These are phyloP conservation scores for Ustilago xerochloae DNA, from an alignment of 1,284 basidiomycete genomes.

Conservation along the genomic window DNA sequence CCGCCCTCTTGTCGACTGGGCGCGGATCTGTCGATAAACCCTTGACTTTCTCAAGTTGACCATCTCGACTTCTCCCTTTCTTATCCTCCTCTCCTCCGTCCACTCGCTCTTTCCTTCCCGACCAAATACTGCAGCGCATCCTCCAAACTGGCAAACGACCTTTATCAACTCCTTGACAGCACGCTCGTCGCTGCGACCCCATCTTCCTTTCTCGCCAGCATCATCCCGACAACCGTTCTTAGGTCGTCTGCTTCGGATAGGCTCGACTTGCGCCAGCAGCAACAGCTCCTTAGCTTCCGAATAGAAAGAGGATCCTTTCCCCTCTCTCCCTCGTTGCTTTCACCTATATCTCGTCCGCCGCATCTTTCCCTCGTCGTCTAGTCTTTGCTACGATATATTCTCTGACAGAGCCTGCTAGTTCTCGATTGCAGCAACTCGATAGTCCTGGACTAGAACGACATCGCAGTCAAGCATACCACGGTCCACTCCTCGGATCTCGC, in stretches of 20 bases:
- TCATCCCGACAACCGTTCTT: not conserved
- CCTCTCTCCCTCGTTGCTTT: conserved; percentile 2
- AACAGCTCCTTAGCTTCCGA: not conserved
- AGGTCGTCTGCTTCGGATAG: not conserved
- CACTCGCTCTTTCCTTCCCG: not conserved
- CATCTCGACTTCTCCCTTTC: not conserved
- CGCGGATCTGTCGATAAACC: conserved; percentile 2
- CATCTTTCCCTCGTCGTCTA: not conserved
- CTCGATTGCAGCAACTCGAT: not conserved
- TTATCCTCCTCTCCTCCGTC: not conserved
- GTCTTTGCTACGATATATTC: not conserved
- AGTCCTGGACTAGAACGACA: not conserved
- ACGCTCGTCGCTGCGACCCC: not conserved
- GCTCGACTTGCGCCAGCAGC: not conserved
- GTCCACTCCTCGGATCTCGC: not conserved
- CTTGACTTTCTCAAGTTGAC: not conserved
- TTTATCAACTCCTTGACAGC: not conserved
- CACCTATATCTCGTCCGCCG: conserved; percentile 6
- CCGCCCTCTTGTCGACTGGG: not conserved
- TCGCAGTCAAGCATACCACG: not conserved
- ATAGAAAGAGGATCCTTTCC: not conserved
- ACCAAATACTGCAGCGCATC: not conserved
- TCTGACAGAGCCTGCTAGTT: not conserved
- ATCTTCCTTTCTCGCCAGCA: not conserved
- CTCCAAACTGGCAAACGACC: not conserved